phyloP scores from a whole-genome alignment of 129 eudicot species.

The Ambrosia artemisiifolia region DNA sequence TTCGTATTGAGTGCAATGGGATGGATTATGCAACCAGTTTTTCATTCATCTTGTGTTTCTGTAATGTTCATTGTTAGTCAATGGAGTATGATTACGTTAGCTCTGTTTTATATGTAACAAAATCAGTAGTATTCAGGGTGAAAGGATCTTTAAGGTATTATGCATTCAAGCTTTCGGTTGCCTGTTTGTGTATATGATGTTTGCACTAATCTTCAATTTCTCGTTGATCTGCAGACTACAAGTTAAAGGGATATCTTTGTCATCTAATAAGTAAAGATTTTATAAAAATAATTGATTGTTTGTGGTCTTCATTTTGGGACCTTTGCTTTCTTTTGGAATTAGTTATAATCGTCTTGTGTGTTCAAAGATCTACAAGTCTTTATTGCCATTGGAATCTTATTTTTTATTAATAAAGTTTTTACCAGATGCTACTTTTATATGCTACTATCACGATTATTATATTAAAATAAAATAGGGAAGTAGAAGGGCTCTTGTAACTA shows the following conservation, averaged over 20 bases:
- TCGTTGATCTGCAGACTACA: neutral
- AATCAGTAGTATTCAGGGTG: neutral
- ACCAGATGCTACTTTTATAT: neutral
- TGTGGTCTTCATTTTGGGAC: neutral
- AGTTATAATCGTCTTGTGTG: neutral
- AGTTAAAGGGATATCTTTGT: neutral
- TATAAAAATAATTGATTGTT: neutral
- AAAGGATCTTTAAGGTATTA: neutral
- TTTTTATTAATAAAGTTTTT: neutral
- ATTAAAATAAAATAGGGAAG: neutral
- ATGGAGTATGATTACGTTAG: neutral
- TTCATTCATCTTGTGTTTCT: neutral
- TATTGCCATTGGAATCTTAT: neutral
- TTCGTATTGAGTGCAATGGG: neutral
- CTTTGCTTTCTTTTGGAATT: neutral
- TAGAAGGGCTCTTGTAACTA: neutral
- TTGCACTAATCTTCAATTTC: neutral
- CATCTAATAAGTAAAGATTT: neutral
- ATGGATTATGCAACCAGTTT: neutral
- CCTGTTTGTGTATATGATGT: neutral
- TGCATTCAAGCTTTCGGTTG: neutral
- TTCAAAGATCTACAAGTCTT: neutral
- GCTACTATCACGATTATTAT: neutral
- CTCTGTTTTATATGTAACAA: neutral
- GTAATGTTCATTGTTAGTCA: neutral